These are phyloP conservation scores for Phytophthora litchii DNA, from an alignment of 352 stramenopile species.

Conservation along the genomic window DNA sequence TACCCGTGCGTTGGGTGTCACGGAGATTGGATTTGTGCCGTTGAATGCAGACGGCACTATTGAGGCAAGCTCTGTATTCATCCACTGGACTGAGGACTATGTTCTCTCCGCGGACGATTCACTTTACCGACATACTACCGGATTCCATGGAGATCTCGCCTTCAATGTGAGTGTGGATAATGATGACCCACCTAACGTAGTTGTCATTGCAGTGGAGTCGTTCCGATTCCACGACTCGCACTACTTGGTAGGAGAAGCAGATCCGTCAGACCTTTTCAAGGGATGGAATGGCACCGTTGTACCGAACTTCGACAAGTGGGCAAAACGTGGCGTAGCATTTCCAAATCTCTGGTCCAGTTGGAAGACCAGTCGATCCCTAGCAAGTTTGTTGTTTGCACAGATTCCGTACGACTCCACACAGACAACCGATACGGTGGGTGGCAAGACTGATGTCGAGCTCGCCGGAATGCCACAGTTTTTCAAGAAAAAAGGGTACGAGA, in stretches of 20 bases:
- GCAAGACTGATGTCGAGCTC: slow-evolving; percentile 33
- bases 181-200: slow-evolving; percentile 48
- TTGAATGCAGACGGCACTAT: slow-evolving; percentile 30
- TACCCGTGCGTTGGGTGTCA: slow-evolving; percentile 18
- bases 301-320: slow-evolving; percentile 56
- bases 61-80: slow-evolving; percentile 22
- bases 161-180: slow-evolving; percentile 49
- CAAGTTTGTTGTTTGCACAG: slow-evolving; percentile 61
- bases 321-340: slow-evolving; percentile 52
- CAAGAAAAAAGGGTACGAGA: slow-evolving; percentile 53
- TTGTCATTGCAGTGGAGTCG: slow-evolving; percentile 59
- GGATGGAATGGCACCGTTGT: slow-evolving; percentile 41
- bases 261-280: slow-evolving; percentile 43
- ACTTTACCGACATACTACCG: slow-evolving; percentile 46
- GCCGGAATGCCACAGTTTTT: slow-evolving; percentile 58
- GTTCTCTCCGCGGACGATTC: slow-evolving; percentile 42
- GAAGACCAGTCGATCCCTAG: slow-evolving; percentile 59
- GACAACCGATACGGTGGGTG: slow-evolving; percentile 39
- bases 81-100: slow-evolving; percentile 34
- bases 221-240: slow-evolving; percentile 61
- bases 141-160: slow-evolving; percentile 45
- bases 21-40: slow-evolving; percentile 28
- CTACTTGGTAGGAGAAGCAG: slow-evolving; percentile 49
- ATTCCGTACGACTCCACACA: slow-evolving; percentile 46
- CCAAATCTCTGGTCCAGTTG: slow-evolving; percentile 68